Percentiles rank a stretch among this genome's conserved stretches.
phyloP scores from a whole-genome alignment of 352 stramenopile species.

The Phytophthora tubulina region DNA sequence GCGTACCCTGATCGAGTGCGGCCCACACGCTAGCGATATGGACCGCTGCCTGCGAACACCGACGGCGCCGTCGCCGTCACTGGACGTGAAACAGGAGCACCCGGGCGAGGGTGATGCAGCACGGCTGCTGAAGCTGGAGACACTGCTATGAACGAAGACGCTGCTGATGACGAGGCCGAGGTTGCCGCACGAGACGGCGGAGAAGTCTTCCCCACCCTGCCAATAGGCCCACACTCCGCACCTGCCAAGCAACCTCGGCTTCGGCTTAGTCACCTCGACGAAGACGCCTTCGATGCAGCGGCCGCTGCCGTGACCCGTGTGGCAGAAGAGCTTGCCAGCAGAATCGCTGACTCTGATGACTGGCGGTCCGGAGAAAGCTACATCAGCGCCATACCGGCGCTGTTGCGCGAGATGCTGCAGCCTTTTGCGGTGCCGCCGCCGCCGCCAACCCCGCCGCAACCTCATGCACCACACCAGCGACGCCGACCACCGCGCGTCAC shows the following conservation, averaged over 20 bases:
- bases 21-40: no score
- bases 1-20: no score
- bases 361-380: constrained; percentile 22
- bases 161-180: neutral
- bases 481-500: no score
- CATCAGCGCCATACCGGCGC: constrained; percentile 18
- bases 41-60: neutral
- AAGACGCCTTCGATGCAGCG: neutral
- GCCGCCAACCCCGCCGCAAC: no score
- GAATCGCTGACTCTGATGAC: constrained; percentile 11
- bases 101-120: no score
- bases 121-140: no score
- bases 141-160: no score
- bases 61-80: no score
- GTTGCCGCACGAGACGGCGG: constrained; percentile 6
- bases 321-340: neutral
- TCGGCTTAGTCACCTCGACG: neutral
- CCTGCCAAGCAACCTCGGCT: constrained; percentile 6
- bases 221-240: neutral
- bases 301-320: neutral
- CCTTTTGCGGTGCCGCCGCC: no score
- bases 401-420: no score
- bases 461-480: no score
- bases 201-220: neutral
- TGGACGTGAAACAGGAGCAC: no score